Conservation (phyloP, 805 yeast genomes). For the Nakazawaea holstii region DNA sequence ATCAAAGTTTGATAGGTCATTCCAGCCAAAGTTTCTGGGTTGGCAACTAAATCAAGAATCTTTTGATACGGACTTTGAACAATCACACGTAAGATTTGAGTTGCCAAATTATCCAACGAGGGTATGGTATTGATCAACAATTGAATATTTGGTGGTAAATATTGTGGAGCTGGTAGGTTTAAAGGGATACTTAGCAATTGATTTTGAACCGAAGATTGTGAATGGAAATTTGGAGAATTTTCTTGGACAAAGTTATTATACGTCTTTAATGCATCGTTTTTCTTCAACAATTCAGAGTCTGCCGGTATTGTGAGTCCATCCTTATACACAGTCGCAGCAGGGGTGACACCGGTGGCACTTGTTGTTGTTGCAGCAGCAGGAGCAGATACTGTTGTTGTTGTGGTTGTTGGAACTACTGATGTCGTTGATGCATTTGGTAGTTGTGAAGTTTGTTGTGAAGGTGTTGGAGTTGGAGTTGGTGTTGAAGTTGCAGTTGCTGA, state of each 20-base stretch:
- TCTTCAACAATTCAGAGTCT: constrained; percentile 26
- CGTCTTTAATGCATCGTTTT: constrained; percentile 13
- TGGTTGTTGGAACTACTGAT: too few relatives aligned
- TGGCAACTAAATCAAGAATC: constrained; percentile 63
- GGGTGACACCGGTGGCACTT: not conserved
- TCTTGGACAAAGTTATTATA: constrained; percentile 8
- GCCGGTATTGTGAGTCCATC: constrained; percentile 20
- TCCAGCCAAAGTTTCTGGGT: constrained; percentile 59
- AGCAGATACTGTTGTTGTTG: too few relatives aligned
- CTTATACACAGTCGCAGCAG: not conserved
- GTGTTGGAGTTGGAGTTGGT: too few relatives aligned
- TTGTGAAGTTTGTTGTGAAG: too few relatives aligned
- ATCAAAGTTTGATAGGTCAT: constrained; percentile 60
- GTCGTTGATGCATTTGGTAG: too few relatives aligned
- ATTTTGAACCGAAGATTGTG: constrained; percentile 27
- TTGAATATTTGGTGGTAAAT: constrained; percentile 57
- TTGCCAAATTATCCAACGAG: constrained; percentile 72
- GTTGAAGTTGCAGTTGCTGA: too few relatives aligned
- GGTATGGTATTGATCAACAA: constrained; percentile 65
- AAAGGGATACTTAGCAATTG: constrained; percentile 60
- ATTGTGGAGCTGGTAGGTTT: constrained; percentile 49
- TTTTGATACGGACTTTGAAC: constrained; percentile 75
- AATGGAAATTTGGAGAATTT: constrained; percentile 13
- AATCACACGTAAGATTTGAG: constrained; percentile 70
- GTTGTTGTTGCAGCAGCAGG: not conserved